These are phyloP conservation scores for Capsicum chinense DNA, from an alignment of 257 asterid species.

Conservation along the genomic window DNA sequence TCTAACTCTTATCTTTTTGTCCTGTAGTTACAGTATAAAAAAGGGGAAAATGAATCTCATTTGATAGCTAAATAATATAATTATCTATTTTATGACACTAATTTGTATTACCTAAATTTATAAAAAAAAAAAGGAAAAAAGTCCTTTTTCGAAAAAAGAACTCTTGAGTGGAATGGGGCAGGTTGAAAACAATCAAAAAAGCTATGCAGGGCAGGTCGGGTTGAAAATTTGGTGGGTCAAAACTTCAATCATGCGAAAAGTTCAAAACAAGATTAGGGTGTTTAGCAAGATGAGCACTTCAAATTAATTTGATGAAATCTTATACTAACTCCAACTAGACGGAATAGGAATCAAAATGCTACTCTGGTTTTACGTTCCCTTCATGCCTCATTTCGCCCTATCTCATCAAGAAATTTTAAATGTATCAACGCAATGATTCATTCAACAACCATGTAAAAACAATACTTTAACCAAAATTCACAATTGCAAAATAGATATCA, in stretches of 20 bases:
- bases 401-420: background rate
- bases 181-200: background rate
- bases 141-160: no score
- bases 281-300: background rate
- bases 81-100: background rate
- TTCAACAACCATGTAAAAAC: background rate
- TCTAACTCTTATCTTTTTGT: background rate
- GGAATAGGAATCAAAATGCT: background rate
- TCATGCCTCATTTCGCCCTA: background rate
- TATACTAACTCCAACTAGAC: background rate
- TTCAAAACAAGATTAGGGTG: background rate
- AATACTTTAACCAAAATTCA: background rate
- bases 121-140: background rate
- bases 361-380: background rate
- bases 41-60: background rate
- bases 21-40: background rate
- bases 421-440: background rate
- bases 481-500: background rate
- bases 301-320: constrained; percentile 11
- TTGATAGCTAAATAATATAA: background rate
- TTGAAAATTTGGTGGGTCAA: background rate
- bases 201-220: no score
- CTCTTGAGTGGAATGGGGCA: background rate
- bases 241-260: background rate
- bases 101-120: background rate